Evolutionary conservation across 1,139 yeast genomes (phyloP).

Genomic region (Hyphopichia burtonii): DNA sequence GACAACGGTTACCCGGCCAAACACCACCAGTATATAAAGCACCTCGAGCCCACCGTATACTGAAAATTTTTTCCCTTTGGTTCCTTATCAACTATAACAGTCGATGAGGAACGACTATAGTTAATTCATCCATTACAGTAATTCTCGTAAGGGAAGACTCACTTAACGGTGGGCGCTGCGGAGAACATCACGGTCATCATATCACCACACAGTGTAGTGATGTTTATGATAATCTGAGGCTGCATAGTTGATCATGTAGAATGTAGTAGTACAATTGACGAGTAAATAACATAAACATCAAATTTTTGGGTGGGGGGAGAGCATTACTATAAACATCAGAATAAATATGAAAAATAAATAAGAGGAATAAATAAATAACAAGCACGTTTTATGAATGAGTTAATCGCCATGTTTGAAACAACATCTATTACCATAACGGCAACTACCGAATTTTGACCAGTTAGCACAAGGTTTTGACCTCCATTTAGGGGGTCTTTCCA

Average conservation of each 20-base stretch:
- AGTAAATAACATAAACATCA: background rate
- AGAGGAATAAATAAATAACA: background rate
- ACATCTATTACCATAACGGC: slow-evolving; percentile 89
- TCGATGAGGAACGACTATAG: slow-evolving; percentile 53
- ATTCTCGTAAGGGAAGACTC: slow-evolving; percentile 13
- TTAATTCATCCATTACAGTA: slow-evolving; percentile 40
- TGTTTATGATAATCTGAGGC: slow-evolving; percentile 31
- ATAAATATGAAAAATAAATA: background rate
- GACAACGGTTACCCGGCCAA: slow-evolving; percentile 13
- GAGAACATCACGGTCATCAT: slow-evolving; percentile 26
- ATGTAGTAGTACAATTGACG: too few relatives aligned
- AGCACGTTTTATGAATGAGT: background rate
- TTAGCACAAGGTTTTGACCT: slow-evolving; percentile 89
- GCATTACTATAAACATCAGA: background rate
- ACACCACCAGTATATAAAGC: background rate
- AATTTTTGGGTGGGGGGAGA: too few relatives aligned
- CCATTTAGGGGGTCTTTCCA: slow-evolving; percentile 82
- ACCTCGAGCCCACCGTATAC: background rate
- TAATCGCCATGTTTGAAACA: slow-evolving; percentile 79
- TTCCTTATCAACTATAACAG: slow-evolving; percentile 63
- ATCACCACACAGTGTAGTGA: slow-evolving; percentile 34
- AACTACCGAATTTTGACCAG: slow-evolving; percentile 79
- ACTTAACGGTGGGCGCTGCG: slow-evolving; percentile 28
- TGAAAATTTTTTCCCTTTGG: slow-evolving; percentile 9
- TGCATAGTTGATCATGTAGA: slow-evolving; percentile 11